Evolutionary conservation across 352 stramenopile genomes (phyloP).

Genomic region (Phytophthora agathidicida): DNA sequence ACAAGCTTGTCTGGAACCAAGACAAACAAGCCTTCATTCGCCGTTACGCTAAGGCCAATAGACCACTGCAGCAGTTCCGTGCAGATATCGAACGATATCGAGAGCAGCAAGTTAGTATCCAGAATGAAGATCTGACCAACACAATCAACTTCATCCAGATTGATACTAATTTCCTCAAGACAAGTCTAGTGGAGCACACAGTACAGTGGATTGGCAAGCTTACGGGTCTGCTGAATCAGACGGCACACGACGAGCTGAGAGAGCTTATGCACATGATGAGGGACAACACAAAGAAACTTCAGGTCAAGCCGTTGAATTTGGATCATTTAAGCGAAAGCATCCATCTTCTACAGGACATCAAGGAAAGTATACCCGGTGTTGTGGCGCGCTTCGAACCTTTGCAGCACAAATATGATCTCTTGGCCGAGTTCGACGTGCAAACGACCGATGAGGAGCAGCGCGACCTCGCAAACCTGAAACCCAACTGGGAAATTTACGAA

Average conservation of each 20-base stretch:
- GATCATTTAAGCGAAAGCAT: constrained; percentile 93
- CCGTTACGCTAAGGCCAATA: constrained; percentile 95
- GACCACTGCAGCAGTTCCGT: constrained; percentile 92
- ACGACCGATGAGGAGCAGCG: constrained; percentile 87
- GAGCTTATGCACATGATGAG: constrained; percentile 91
- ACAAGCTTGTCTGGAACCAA: constrained; percentile 94
- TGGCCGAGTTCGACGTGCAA: constrained; percentile 90
- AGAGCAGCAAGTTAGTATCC: constrained; percentile 91
- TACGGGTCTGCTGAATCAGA: constrained; percentile 92
- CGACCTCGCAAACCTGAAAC: constrained; percentile 68
- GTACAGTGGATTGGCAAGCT: constrained; percentile 95
- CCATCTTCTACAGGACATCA: constrained; percentile 88
- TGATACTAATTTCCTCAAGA: constrained; percentile 94
- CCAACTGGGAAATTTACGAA: constrained; percentile 88
- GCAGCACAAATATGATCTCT: constrained; percentile 87
- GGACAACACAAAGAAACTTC: constrained; percentile 85
- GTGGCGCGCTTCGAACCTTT: constrained; percentile 83
- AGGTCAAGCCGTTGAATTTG: constrained; percentile 85
- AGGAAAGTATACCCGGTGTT: constrained; percentile 74
- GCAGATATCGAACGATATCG: constrained; percentile 92
- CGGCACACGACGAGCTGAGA: constrained; percentile 86
- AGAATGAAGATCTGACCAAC: constrained; percentile 92
- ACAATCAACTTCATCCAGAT: constrained; percentile 97
- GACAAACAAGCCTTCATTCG: constrained; percentile 96
- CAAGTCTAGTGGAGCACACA: constrained; percentile 91